These are phyloP conservation scores for Albugo candida DNA, from an alignment of 352 stramenopile genomes.

Conservation along the genomic window DNA sequence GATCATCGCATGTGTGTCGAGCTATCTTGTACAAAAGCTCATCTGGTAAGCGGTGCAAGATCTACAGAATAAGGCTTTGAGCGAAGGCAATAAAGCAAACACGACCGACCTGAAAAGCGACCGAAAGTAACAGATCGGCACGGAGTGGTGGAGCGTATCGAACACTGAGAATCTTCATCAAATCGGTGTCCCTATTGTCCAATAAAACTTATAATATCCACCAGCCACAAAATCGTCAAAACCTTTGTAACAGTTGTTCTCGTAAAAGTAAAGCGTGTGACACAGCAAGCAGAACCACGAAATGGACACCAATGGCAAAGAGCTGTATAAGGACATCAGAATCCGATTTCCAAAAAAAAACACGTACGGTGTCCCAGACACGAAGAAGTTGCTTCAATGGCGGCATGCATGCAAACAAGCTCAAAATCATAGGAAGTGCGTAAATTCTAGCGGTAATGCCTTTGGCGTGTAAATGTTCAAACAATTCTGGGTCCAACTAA, in stretches of 20 bases:
- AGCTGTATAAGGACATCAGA: constrained; percentile 19
- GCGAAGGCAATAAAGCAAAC: not conserved
- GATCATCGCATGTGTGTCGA: constrained; percentile 56
- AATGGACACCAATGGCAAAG: constrained; percentile 82
- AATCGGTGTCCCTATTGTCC: constrained; percentile 44
- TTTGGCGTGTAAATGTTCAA: constrained; percentile 43
- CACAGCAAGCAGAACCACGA: constrained; percentile 78
- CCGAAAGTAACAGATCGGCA: constrained; percentile 65
- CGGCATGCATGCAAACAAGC: constrained; percentile 79
- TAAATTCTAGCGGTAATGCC: constrained; percentile 77
- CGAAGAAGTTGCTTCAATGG: constrained; percentile 73
- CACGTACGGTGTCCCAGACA: constrained; percentile 78
- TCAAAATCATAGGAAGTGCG: constrained; percentile 73
- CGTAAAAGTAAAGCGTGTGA: constrained; percentile 77
- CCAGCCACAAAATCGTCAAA: too few relatives aligned
- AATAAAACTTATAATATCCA: not conserved
- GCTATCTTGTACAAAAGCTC: constrained; percentile 75
- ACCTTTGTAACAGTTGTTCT: constrained; percentile 63
- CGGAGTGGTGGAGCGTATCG: constrained; percentile 62
- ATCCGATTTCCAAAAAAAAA: not conserved
- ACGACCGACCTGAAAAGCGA: constrained; percentile 38
- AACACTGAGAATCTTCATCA: constrained; percentile 80
- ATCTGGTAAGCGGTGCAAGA: constrained; percentile 72
- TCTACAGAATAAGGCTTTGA: constrained; percentile 9
- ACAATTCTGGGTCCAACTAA: constrained; percentile 67